Evolutionary conservation across 306 rosid genomes (phyloP), one percentile per base, ranked within the genome.

Genomic region (Sicyos baderoa): DNA sequence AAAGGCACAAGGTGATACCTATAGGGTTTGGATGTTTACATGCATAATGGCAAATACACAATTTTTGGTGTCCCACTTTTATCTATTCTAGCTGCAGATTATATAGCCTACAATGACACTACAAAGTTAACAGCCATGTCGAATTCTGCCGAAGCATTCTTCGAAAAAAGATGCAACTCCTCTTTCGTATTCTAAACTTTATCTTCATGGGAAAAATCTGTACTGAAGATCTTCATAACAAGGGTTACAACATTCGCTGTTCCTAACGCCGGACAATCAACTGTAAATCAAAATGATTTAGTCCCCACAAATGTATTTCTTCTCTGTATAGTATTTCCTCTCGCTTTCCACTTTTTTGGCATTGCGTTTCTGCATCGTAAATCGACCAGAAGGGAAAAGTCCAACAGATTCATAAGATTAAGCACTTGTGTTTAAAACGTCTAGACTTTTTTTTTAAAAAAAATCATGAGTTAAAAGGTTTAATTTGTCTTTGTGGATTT

Each of bases 321-420:
- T 94, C 70, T 87, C 88, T 62, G 86, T 90, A 44, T 94, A 94
- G 83, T 94, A 94, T 75, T 82, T 90, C 86, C 84, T 81, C 80
- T 94, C 99, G 14, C 97, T 90, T 52, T 35, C 84, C 1, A 80
- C 54, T 77, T 94, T 94, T 85, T 81, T 88, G 10, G 96, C 97
- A 54, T 94, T 94, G 66, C 97, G 97, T 83, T 84, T 85, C 99
- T 94, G 89, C 85, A 82, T 76, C 50, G 9, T 25, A 18, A n/a
- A 55, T 58, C 25, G 6, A 66, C 14, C 17, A 47, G 55, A 47
- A 21, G 15, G 21, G 55, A 23, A 48, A 23, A 67, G 23, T 5
- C 40, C 72, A 25, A 22, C 45, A 15, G n/a, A 15, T 48, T 13
- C 54, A 66, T 66, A 21, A 66, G 13, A 45, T 59, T 29, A 59